A percentile compares a stretch with the other conserved stretches of the same genome.
Conservation (phyloP, 192 early-diverging fungal genomes). For the Podila clonocystis region DNA sequence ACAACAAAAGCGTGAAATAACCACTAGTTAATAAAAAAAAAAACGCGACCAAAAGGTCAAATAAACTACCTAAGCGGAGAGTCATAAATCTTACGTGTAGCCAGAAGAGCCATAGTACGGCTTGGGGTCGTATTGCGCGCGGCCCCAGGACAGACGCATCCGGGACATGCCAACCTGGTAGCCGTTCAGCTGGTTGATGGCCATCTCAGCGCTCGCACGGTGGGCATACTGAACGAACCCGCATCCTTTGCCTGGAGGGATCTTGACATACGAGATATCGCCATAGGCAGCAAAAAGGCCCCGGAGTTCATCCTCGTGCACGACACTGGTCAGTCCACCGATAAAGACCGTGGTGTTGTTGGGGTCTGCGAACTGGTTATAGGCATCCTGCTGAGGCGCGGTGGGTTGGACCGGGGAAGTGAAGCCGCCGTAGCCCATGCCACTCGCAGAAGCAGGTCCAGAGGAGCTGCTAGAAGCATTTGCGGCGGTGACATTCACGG, state of each 20-base stretch:
- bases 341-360: constrained; percentile 99
- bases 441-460: neutral
- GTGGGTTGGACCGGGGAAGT: constrained; percentile 43
- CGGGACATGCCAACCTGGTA: constrained; percentile 75
- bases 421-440: constrained; percentile 25
- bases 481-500: neutral
- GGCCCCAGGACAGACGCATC: constrained; percentile 66
- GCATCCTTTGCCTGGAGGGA: constrained; percentile 94
- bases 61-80: neutral
- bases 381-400: constrained; percentile 28
- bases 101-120: neutral
- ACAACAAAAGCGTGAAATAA: too few relatives aligned
- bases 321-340: constrained; percentile 84
- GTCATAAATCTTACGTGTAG: neutral
- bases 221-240: constrained; percentile 95
- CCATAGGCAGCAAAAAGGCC: constrained; percentile 86
- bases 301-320: constrained; percentile 86
- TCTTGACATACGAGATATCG: constrained; percentile 93
- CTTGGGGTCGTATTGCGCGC: constrained; percentile 63
- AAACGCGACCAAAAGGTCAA: too few relatives aligned
- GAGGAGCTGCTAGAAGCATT: neutral
- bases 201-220: constrained; percentile 84
- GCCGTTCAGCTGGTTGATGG: constrained; percentile 91
- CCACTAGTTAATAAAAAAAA: too few relatives aligned
- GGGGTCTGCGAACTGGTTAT: constrained; percentile 73